Evolutionary conservation across 1,284 basidiomycete species (phyloP).

Genomic region (Papiliotrema laurentii): DNA sequence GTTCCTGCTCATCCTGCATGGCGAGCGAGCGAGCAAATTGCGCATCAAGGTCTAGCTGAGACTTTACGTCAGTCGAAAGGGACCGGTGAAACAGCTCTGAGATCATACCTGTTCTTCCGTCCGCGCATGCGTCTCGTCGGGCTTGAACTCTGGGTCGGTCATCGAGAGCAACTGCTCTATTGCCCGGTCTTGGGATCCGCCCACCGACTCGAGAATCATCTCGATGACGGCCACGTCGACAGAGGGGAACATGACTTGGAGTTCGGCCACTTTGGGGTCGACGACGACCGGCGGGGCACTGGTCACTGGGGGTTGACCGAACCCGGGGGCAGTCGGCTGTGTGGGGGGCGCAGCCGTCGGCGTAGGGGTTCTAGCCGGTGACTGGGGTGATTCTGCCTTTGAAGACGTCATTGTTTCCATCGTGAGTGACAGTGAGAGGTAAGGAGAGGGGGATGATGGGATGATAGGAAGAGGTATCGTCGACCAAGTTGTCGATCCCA

Average conservation of each 20-base stretch:
- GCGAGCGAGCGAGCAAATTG: slow-evolving; percentile 43
- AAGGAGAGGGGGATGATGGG: neutral
- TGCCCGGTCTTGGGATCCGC: slow-evolving; percentile 39
- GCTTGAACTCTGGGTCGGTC: slow-evolving; percentile 46
- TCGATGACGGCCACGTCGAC: slow-evolving; percentile 43
- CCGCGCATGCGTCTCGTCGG: slow-evolving; percentile 29
- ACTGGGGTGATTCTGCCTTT: neutral
- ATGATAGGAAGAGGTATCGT: too few relatives aligned
- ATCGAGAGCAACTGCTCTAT: slow-evolving; percentile 45
- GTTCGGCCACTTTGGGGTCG: slow-evolving; percentile 36
- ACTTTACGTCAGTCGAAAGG: slow-evolving; percentile 14
- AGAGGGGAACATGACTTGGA: slow-evolving; percentile 40
- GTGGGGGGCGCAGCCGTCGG: neutral
- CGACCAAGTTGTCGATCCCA: too few relatives aligned
- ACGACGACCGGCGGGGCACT: slow-evolving; percentile 1
- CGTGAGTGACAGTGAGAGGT: neutral
- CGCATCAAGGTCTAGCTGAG: slow-evolving; percentile 45
- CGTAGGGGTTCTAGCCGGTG: neutral
- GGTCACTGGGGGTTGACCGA: neutral
- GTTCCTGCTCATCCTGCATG: slow-evolving; percentile 40
- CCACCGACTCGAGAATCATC: slow-evolving; percentile 41
- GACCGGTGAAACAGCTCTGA: neutral
- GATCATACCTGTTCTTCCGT: slow-evolving; percentile 27
- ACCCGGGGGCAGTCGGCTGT: too few relatives aligned
- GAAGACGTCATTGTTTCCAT: neutral